Evolutionary conservation across 2,329 filamentous ascomycete genomes (phyloP).

Genomic region (Fusarium tjaetaba): DNA sequence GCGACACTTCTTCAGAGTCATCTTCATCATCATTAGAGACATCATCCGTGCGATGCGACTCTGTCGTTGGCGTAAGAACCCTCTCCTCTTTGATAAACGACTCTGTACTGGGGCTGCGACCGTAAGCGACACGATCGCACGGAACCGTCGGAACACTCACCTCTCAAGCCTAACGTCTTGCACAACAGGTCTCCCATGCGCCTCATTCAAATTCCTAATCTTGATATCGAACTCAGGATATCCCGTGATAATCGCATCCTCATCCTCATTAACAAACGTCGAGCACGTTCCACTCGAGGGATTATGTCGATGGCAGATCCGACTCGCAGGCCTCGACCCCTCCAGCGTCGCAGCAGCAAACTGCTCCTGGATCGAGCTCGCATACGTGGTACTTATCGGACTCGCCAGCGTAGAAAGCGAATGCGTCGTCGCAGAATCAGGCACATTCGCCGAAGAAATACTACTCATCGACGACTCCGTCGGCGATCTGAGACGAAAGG

Average conservation of each 20-base stretch:
- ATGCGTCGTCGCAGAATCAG: slow-evolving; percentile 52
- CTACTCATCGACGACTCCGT: slow-evolving; percentile 53
- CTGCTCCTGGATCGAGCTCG: slow-evolving; percentile 48
- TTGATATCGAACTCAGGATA: slow-evolving; percentile 44
- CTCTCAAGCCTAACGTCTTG: slow-evolving; percentile 21
- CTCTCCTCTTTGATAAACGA: slow-evolving; percentile 37
- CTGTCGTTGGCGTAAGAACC: slow-evolving; percentile 28
- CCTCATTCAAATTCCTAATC: slow-evolving; percentile 31
- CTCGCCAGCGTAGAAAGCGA: slow-evolving; percentile 50
- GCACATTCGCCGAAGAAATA: slow-evolving; percentile 50
- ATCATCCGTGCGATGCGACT: slow-evolving; percentile 3
- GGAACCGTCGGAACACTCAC: background rate
- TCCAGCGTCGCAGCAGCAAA: slow-evolving; percentile 43
- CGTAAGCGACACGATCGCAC: slow-evolving; percentile 7
- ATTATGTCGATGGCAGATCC: slow-evolving; percentile 47
- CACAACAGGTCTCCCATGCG: background rate
- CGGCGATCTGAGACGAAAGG: slow-evolving; percentile 48
- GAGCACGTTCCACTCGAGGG: slow-evolving; percentile 51
- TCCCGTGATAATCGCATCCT: slow-evolving; percentile 40
- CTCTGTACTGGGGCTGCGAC: slow-evolving; percentile 25
- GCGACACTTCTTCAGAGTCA: slow-evolving; percentile 41
- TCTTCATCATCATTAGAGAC: slow-evolving; percentile 24
- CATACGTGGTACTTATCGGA: slow-evolving; percentile 50
- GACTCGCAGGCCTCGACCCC: slow-evolving; percentile 41
- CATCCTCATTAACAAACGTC: slow-evolving; percentile 52